Conservation (phyloP, 768 basidiomycete genomes). For the Dacryopinax primogenitus region DNA sequence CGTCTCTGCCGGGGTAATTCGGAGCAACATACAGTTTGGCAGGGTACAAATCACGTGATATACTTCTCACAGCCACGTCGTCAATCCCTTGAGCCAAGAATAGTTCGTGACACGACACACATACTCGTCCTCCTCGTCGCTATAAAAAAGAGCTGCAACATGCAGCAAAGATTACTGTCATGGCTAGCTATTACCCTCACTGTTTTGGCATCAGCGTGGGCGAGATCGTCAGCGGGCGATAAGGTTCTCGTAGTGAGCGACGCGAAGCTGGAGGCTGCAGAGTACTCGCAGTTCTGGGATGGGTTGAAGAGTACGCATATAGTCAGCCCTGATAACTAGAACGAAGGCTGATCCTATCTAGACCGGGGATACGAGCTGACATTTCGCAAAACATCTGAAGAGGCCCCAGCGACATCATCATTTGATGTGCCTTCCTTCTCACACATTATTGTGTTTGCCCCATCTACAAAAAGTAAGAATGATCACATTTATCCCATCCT, state of each 20-base stretch:
- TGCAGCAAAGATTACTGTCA: conserved; percentile 3
- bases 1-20: background rate
- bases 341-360: conserved; percentile 23
- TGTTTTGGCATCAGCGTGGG: conserved; percentile 19
- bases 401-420: conserved; percentile 48
- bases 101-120: conserved; percentile 4
- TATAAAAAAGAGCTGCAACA: background rate
- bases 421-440: conserved; percentile 64
- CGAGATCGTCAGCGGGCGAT: conserved; percentile 68
- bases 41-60: background rate
- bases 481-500: background rate
- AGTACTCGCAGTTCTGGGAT: conserved; percentile 74
- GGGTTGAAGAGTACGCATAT: conserved; percentile 53
- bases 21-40: background rate
- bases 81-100: background rate
- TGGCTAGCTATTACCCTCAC: background rate
- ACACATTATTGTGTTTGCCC: conserved; percentile 77
- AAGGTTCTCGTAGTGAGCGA: conserved; percentile 80
- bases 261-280: conserved; percentile 44
- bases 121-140: background rate
- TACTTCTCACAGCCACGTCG: background rate
- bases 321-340: background rate
- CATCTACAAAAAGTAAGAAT: conserved; percentile 67
- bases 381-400: conserved; percentile 71
- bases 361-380: conserved; percentile 76